phyloP scores from a whole-genome alignment of 441 rosid genomes.

The Bruguiera hainesii region DNA sequence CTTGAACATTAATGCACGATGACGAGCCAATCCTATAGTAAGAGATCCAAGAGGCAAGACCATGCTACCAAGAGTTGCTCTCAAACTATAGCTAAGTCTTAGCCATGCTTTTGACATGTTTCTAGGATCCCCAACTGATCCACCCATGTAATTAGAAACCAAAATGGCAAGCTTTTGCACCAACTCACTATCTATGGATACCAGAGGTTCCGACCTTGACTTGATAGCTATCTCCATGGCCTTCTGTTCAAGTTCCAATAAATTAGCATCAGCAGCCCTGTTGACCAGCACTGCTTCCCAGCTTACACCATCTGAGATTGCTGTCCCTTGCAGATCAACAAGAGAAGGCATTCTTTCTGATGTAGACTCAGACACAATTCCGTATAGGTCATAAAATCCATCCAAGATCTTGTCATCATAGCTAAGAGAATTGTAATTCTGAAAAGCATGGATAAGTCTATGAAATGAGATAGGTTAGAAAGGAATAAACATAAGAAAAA shows the following conservation, averaged over 20 bases:
- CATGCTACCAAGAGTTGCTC: conserved; percentile 89
- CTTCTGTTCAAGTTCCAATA: conserved; percentile 70
- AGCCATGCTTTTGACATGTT: conserved; percentile 70
- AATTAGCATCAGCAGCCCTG: conserved; percentile 80
- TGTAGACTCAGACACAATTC: conserved; percentile 52
- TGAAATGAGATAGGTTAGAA: conserved; percentile 57
- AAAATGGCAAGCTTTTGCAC: conserved; percentile 67
- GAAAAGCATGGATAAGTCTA: conserved; percentile 68
- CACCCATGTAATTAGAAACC: conserved; percentile 94
- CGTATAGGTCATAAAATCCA: conserved; percentile 89
- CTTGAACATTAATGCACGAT: conserved; percentile 94
- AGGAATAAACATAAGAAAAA: conserved; percentile 31
- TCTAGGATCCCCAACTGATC: conserved; percentile 77
- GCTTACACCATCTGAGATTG: conserved; percentile 49
- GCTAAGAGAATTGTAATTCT: conserved; percentile 91
- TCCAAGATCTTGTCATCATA: conserved; percentile 97
- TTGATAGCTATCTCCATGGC: conserved; percentile 56
- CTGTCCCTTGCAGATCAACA: conserved; percentile 82
- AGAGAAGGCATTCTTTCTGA: conserved; percentile 86
- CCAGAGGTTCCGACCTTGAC: conserved; percentile 48
- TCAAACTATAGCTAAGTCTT: conserved; percentile 76
- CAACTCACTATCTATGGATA: conserved; percentile 41
- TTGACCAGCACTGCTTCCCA: conserved; percentile 96
- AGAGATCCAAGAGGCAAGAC: conserved; percentile 96
- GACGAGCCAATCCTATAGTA: conserved; percentile 94